Percentiles rank a stretch among this genome's conserved stretches.
Conservation (phyloP, 768 basidiomycete species). For the Mycena capillaripes region DNA sequence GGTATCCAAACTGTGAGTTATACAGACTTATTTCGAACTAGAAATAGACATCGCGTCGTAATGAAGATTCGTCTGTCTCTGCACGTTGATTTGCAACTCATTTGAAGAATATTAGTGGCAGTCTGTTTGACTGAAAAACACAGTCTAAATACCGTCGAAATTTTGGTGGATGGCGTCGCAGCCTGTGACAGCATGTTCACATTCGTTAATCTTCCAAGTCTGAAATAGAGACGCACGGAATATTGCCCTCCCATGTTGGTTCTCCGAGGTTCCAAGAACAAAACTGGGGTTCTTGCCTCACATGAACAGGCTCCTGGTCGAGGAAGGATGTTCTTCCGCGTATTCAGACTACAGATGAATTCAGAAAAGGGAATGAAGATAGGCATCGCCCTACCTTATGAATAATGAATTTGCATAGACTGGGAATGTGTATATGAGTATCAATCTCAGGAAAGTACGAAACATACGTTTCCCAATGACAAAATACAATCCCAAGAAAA, state of each 20-base stretch:
- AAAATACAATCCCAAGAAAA: slow-evolving; percentile 66
- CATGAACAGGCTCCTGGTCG: not conserved
- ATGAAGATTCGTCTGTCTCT: too few relatives aligned
- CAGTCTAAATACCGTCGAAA: not conserved
- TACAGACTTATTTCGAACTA: too few relatives aligned
- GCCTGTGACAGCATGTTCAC: not conserved
- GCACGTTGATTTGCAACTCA: slow-evolving; percentile 18
- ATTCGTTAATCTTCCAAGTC: not conserved
- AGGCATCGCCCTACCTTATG: slow-evolving; percentile 54
- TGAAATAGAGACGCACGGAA: not conserved
- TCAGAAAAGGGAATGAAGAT: not conserved
- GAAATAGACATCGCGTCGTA: too few relatives aligned
- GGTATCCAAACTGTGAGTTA: too few relatives aligned
- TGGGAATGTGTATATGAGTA: slow-evolving; percentile 44
- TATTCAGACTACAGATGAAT: slow-evolving; percentile 48
- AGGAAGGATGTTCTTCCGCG: slow-evolving; percentile 48
- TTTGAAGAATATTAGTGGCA: not conserved
- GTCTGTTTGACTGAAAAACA: not conserved
- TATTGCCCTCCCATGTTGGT: not conserved
- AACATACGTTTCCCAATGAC: slow-evolving; percentile 63
- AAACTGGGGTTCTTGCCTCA: not conserved
- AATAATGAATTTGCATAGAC: slow-evolving; percentile 64
- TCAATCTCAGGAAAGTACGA: not conserved
- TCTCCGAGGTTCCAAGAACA: slow-evolving; percentile 5
- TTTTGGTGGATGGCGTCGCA: not conserved